Evolutionary conservation across 495 filamentous ascomycete genomes (phyloP).

Genomic region (Hyaloscypha hepaticicola): DNA sequence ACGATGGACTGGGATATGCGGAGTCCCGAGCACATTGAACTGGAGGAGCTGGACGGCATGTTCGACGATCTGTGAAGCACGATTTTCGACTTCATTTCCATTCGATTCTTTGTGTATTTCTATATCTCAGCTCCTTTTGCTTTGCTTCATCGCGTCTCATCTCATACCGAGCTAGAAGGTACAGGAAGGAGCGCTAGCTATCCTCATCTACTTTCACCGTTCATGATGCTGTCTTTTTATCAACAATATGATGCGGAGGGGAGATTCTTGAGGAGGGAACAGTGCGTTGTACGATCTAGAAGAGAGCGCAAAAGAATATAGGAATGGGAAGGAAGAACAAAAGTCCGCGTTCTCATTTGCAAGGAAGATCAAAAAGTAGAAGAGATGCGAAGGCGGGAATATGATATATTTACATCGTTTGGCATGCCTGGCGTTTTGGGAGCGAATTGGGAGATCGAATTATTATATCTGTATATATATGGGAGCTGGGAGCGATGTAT

Average conservation of each 20-base stretch:
- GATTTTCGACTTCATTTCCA: constrained; percentile 16
- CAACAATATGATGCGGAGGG: background rate
- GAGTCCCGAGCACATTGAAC: constrained; percentile 84
- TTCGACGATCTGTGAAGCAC: constrained; percentile 60
- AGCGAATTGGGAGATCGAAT: constrained; percentile 2
- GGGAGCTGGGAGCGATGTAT: constrained; percentile 13
- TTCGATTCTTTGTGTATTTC: constrained; percentile 14
- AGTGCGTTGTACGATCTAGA: constrained; percentile 13
- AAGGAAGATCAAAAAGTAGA: constrained; percentile 8
- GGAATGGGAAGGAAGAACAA: constrained; percentile 12
- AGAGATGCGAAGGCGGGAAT: background rate
- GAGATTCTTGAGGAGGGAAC: background rate
- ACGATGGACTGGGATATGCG: constrained; percentile 65
- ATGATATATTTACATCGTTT: constrained; percentile 5
- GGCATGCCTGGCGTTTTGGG: constrained; percentile 17
- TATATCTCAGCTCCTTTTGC: constrained; percentile 12
- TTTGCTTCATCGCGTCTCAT: constrained; percentile 9
- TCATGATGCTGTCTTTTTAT: constrained; percentile 13
- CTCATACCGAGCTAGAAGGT: background rate
- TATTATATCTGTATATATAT: background rate
- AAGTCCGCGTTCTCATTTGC: constrained; percentile 4
- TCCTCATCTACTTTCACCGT: constrained; percentile 4
- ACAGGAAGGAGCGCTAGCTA: constrained; percentile 1
- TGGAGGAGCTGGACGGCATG: constrained; percentile 91
- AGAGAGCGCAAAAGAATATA: constrained; percentile 6